Conservation (phyloP, 441 rosid genomes). For the Pelargonium citronellum region DNA sequence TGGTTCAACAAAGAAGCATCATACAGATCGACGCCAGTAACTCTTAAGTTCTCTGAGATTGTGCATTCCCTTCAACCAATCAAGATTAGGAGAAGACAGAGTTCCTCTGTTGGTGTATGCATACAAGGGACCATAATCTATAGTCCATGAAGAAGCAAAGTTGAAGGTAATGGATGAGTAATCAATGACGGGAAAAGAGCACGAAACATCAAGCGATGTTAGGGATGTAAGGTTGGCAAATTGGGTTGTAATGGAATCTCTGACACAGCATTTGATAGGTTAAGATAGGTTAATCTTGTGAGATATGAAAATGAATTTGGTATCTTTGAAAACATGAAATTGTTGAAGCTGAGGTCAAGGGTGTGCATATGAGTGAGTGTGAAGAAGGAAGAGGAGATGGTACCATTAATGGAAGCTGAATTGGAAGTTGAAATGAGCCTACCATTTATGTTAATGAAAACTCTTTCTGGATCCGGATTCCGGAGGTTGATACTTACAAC, state of each 20-base stretch:
- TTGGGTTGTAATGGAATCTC: conserved; percentile 4
- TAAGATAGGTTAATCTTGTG: conserved; percentile 4
- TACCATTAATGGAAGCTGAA: not conserved
- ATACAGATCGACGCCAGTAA: conserved; percentile 10
- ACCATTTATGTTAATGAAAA: not conserved
- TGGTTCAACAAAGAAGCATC: not conserved
- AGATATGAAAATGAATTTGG: conserved; percentile 7
- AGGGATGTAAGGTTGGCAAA: conserved; percentile 9
- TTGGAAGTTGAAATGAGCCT: not conserved
- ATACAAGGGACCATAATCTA: not conserved
- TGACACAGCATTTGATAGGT: conserved; percentile 5
- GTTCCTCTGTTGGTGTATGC: not conserved
- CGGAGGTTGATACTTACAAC: conserved; percentile 19
- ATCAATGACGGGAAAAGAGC: not conserved
- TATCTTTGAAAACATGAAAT: conserved; percentile 10
- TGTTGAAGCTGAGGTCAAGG: conserved; percentile 18
- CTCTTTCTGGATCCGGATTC: conserved; percentile 18
- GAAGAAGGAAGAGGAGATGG: conserved; percentile 6
- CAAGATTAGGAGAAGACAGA: not conserved
- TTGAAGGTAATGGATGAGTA: conserved; percentile 3
- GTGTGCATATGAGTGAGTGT: not conserved
- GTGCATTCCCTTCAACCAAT: conserved; percentile 12
- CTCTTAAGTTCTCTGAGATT: not conserved
- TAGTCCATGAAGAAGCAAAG: conserved; percentile 1
- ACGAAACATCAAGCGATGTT: not conserved